Evolutionary conservation across 1,284 basidiomycete genomes (phyloP), one percentile per base, ranked within the genome.

Genomic region (Microbotryum scabiosae): DNA sequence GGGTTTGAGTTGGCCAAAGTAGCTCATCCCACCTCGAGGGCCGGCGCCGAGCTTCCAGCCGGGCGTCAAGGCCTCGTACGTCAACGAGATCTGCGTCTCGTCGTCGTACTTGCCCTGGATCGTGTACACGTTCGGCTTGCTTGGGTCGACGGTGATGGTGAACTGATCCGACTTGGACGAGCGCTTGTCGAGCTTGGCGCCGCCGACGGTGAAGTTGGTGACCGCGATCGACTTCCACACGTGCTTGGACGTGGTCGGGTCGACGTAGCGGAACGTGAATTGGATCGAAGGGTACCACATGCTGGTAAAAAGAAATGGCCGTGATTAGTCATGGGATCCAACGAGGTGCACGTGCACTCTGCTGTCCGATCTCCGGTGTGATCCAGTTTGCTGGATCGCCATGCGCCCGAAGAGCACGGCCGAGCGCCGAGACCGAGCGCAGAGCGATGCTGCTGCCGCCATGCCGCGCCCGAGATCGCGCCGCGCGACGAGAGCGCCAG

Each of bases 21-120:
- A 88, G 61, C 89, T 90, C 76, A 85, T 87, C 1, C 96, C 96
- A 10, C 91, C 94, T 63, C 86, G 81, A 18, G 85, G 82, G 7
- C 91, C 93, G 54, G 84, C 81, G 61, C 96, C 96, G 61, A 94
- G 76, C 80, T 98, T 98, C 83, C 85, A 97, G 30, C 94, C 94
- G 16, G 87, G 83, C 28, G 82, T 80, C 16, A 88, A 84, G 53
- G 87, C 85, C 28, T 80, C 78, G 67, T 90, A 79, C 28, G 85
- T 83, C 66, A 97, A 78, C 23, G 85, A 84, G 62, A 98, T 74
- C 74, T 93, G 88, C 41, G 97, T 78, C 68, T 90, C 85, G 65
- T 84, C 79, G 59, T 85, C 84, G 58, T 93, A 82, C 73, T 87
- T 88, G 63, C 86, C 92, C 26, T 81, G 81, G 75, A 99, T 84